Evolutionary conservation across 2,329 filamentous ascomycete genomes (phyloP).

Genomic region (Claviceps arundinis): DNA sequence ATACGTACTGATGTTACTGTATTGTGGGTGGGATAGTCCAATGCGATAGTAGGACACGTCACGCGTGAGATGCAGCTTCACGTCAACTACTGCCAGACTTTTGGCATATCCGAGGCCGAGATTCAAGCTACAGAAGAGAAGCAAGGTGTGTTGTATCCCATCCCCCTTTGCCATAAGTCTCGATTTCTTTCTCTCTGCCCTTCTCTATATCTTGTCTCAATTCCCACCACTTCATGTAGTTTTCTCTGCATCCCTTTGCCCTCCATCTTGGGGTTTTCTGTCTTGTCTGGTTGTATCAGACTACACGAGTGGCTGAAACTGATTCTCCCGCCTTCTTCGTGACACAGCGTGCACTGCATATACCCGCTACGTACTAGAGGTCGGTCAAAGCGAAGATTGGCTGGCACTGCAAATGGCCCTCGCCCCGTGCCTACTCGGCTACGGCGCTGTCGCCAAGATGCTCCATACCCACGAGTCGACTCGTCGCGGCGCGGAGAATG

Average conservation of each 20-base stretch:
- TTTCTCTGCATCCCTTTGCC: not conserved
- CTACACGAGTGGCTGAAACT: not conserved
- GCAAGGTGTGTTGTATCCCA: slow-evolving; percentile 33
- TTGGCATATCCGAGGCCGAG: slow-evolving; percentile 61
- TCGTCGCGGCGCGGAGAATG: slow-evolving; percentile 45
- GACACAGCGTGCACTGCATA: slow-evolving; percentile 62
- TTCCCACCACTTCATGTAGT: no score
- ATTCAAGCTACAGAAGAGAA: slow-evolving; percentile 64
- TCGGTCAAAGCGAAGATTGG: slow-evolving; percentile 80
- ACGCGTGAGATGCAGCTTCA: slow-evolving; percentile 71
- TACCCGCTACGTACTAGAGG: slow-evolving; percentile 74
- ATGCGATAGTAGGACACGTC: slow-evolving; percentile 59
- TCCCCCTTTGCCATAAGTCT: not conserved
- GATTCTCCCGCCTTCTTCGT: not conserved
- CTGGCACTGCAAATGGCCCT: slow-evolving; percentile 74
- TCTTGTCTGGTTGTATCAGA: not conserved
- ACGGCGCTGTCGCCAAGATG: slow-evolving; percentile 63
- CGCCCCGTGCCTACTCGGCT: slow-evolving; percentile 81
- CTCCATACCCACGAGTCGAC: slow-evolving; percentile 51
- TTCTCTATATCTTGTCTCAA: not conserved
- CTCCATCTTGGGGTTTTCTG: not conserved
- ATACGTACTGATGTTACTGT: not conserved
- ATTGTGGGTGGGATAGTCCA: slow-evolving; percentile 15
- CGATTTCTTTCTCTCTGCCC: not conserved
- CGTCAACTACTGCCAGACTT: slow-evolving; percentile 66